Evolutionary conservation across 768 basidiomycete species (phyloP), one percentile per base, ranked within the genome.

Genomic region (Leccinum ochraceum): DNA sequence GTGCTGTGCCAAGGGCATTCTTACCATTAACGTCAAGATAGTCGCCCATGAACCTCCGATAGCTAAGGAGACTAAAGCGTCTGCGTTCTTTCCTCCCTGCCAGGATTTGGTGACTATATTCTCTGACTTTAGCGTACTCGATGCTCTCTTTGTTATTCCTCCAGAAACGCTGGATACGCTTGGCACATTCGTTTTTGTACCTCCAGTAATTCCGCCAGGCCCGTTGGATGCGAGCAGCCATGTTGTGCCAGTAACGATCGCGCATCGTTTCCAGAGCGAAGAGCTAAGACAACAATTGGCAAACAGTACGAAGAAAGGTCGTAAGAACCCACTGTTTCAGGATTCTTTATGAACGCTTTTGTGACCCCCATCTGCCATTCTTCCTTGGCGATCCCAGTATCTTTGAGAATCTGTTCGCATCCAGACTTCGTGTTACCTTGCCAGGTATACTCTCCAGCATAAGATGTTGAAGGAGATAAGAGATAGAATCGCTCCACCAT

Each of bases 341-440:
- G 97, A 70, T 95, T 98, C 81, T 98, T 98, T 77, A 99, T 98
- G 75, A 99, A 99, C 0, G 96, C 96, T 71, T 99, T 98, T 2
- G 95, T 97, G 4, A 89, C 86, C 56, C 97, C 97, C 95, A 98
- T 97, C 75, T 99, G 97, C 97, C 97, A 99, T 74, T 99, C 96
- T 54, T 98, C 96, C 67, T 86, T 89, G 6, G 92, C 85, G 67
- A 99, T 98, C 28, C 97, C 96, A 13, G 95, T 96, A 69, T 98
- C 97, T 63, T 85, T 91, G 55, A 99, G 78, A 62, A 99, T 98
- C 66, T 86, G 86, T 74, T 94, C 86, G 71, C 97, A 99, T 14
- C 93, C 97, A 4, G 94, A 90, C 72, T 89, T 88, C 13, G 94
- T 69, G 67, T 95, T 92, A 6, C 95, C 94, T 56, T 86, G 79